A percentile compares a stretch with the other conserved stretches of the same genome.
Evolutionary conservation across 176 grass and related monocot genomes (phyloP).

Genomic region (Tillandsia fasciculata): DNA sequence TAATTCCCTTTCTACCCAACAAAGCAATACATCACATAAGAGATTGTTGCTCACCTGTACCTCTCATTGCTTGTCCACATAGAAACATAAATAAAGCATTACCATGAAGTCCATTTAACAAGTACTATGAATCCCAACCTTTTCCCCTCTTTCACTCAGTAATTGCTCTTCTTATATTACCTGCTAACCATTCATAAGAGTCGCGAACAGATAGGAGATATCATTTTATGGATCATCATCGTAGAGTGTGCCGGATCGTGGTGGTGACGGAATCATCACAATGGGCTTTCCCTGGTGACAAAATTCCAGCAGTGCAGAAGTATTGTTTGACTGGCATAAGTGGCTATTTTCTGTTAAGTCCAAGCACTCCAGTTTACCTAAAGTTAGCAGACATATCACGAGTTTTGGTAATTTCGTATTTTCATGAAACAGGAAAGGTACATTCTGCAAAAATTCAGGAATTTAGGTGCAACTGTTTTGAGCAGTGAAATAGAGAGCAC

Average conservation of each 20-base stretch:
- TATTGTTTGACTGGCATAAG: conserved; percentile 11
- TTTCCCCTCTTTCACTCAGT: not conserved
- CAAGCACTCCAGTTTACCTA: conserved; percentile 19
- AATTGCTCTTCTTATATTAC: not conserved
- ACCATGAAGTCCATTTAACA: not conserved
- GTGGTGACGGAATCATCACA: conserved; percentile 4
- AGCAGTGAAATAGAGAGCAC: not conserved
- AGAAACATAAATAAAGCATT: not conserved
- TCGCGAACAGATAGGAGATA: not conserved
- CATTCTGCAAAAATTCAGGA: not conserved
- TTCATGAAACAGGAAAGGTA: not conserved
- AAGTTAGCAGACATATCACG: not conserved
- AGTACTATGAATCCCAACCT: not conserved
- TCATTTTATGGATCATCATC: conserved; percentile 26
- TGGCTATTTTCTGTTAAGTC: conserved; percentile 13
- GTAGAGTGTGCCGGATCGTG: conserved; percentile 2
- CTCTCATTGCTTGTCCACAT: not conserved
- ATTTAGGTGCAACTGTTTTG: not conserved
- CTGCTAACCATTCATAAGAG: not conserved
- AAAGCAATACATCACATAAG: not conserved
- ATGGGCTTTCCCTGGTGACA: conserved; percentile 4
- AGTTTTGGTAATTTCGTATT: not conserved
- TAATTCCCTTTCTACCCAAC: not conserved
- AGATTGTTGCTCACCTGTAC: not conserved
- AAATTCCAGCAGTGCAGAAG: conserved; percentile 3